Evolutionary conservation across 805 yeast species (phyloP), one percentile per base, ranked within the genome.

Genomic region (Spathaspora sp.): DNA sequence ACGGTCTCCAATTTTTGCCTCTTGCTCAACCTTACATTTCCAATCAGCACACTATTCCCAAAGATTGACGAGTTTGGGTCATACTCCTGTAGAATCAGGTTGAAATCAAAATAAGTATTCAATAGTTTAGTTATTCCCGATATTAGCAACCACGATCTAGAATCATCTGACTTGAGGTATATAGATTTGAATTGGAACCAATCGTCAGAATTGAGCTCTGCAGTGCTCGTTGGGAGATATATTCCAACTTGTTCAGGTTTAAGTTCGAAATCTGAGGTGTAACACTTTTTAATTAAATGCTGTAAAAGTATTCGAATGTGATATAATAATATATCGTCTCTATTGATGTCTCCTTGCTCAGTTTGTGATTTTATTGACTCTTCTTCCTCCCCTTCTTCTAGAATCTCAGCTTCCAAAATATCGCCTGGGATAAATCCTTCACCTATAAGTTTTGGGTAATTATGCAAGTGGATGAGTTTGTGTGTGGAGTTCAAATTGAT

Each of bases 71-170:
- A 38, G 9, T 43, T 20, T 20, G 51, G 51, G 19, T 28, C 49
- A 42, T 23, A n/a, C 23, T 17, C n/a, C 32, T 42, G 20, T 19
- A 47, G 11, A 10, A 31, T 18, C 19, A 35, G 12, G 48, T 65
- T 66, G 31, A 72, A 50, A 3, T 48, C 46, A 52, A 64, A 77
- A 50, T 65, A 78, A 2, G 66, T 47, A 0, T 49, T 40, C 0
- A 77, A 29, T 2, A 80, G 54, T 40, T 59, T 66, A 0, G 66
- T 50, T 7, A 75, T 28, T 0, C 80, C 81, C 7, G 60, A 49
- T 1, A 67, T 49, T 3, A 71, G 54, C 11, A 81, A 60, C 86
- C 86, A 82, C 0, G 72, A 62, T 8, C 53, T 56, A 43, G 51
- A 45, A 29, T 60, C 45, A 12, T 49, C 35, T 4, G 54, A 45